A percentile compares a stretch with the other conserved stretches of the same genome.
phyloP scores from a whole-genome alignment of 306 rosid genomes.

The Vigna radiata region DNA sequence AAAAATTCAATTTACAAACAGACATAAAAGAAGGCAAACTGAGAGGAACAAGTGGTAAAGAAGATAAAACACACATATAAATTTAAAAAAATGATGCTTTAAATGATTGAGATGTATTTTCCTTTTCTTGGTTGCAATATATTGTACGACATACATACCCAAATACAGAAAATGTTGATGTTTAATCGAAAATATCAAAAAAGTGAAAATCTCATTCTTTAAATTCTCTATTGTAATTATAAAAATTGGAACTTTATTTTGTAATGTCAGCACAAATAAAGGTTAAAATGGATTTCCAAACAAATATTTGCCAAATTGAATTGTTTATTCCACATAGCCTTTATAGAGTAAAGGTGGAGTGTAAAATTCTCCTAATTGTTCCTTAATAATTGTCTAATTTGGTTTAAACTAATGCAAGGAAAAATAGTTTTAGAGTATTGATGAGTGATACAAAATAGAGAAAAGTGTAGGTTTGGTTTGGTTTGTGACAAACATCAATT shows the following conservation, averaged over 20 bases:
- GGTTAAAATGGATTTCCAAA: neutral
- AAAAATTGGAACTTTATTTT: no score
- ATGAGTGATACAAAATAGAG: neutral
- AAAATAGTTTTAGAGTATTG: neutral
- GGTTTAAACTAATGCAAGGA: neutral
- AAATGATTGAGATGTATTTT: no score
- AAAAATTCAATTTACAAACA: neutral
- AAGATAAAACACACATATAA: no score
- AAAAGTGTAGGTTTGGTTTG: constrained; percentile 21
- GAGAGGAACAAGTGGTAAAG: neutral
- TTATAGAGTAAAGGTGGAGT: neutral
- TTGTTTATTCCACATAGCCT: neutral
- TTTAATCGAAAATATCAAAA: no score
- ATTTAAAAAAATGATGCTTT: no score
- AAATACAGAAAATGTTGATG: no score
- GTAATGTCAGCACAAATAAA: no score
- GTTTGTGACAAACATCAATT: neutral
- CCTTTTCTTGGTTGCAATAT: neutral
- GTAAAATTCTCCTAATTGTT: neutral
- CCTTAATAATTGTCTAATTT: neutral
- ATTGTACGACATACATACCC: no score
- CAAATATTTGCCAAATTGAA: neutral
- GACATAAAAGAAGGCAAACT: neutral
- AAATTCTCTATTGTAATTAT: neutral
- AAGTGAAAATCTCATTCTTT: no score